Conservation (phyloP, 208 protist species). For the Leishmania amazonensis region DNA sequence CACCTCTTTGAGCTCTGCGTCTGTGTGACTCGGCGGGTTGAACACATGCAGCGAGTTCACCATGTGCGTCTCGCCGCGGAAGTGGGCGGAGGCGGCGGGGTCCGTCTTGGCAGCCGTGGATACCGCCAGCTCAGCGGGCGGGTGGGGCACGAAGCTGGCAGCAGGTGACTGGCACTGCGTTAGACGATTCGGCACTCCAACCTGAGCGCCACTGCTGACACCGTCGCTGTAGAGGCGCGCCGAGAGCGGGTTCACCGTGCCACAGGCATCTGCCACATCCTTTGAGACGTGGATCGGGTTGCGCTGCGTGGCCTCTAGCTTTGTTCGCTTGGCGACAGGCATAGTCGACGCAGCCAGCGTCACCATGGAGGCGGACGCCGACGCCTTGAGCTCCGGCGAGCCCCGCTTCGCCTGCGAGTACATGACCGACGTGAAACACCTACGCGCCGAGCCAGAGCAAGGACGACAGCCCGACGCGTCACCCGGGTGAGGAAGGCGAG, state of each 20-base stretch:
- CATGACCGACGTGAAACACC: constrained; percentile 7
- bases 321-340: constrained; percentile 36
- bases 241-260: constrained; percentile 72
- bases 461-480: neutral
- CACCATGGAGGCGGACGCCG: neutral
- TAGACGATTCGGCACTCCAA: constrained; percentile 80
- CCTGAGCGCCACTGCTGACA: constrained; percentile 51
- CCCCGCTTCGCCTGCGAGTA: constrained; percentile 3
- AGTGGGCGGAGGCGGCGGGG: neutral
- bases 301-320: constrained; percentile 62
- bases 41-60: constrained; percentile 83
- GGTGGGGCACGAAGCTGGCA: constrained; percentile 15
- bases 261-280: constrained; percentile 72
- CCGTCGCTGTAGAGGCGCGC: constrained; percentile 76
- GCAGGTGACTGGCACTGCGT: constrained; percentile 21
- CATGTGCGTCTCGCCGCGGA: constrained; percentile 41
- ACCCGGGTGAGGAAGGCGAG: neutral
- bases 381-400: constrained; percentile 5
- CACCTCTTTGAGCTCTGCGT: constrained; percentile 65
- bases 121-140: neutral
- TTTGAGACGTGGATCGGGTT: constrained; percentile 90
- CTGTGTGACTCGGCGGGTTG: constrained; percentile 47
- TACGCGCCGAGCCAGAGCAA: neutral
- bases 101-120: neutral
- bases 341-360: constrained; percentile 5